phyloP scores from a whole-genome alignment of 179 eudicot genomes.

The Carnegiea gigantea region DNA sequence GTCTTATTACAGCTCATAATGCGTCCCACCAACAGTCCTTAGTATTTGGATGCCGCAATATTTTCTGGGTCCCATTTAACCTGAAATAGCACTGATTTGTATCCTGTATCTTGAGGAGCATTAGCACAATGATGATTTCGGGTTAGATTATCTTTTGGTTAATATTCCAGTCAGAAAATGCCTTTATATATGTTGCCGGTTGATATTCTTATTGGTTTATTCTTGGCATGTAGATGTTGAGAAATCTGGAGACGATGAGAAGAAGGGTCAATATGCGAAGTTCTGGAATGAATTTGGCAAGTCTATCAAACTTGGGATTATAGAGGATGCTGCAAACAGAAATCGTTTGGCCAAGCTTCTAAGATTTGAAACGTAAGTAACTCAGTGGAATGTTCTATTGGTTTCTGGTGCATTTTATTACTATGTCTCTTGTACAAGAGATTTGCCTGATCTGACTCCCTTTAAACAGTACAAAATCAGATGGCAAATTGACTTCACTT shows the following conservation, averaged over 20 bases:
- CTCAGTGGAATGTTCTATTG: background rate
- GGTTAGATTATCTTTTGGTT: background rate
- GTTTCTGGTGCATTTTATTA: background rate
- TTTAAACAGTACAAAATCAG: slow-evolving; percentile 67
- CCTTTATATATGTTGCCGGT: background rate
- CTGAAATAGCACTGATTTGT: background rate
- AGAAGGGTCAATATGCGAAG: slow-evolving; percentile 84
- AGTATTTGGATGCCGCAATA: background rate
- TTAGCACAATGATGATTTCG: background rate
- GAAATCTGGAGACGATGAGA: slow-evolving; percentile 76
- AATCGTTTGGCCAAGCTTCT: slow-evolving; percentile 95
- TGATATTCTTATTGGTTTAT: background rate
- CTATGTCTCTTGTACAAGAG: background rate
- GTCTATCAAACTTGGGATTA: slow-evolving; percentile 93
- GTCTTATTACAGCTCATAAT: no score
- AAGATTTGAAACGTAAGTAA: slow-evolving; percentile 78
- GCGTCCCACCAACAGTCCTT: no score
- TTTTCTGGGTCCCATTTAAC: background rate
- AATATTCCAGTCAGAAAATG: background rate
- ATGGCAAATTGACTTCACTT: slow-evolving; percentile 79
- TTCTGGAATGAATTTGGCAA: slow-evolving; percentile 99
- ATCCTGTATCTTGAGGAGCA: background rate
- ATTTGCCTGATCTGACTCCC: slow-evolving; percentile 13
- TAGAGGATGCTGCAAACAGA: slow-evolving; percentile 95
- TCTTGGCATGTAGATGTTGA: slow-evolving; percentile 55